Base-by-base conservation (phyloP, 305 asterid genomes). In the Fraxinus floribunda region DNA sequence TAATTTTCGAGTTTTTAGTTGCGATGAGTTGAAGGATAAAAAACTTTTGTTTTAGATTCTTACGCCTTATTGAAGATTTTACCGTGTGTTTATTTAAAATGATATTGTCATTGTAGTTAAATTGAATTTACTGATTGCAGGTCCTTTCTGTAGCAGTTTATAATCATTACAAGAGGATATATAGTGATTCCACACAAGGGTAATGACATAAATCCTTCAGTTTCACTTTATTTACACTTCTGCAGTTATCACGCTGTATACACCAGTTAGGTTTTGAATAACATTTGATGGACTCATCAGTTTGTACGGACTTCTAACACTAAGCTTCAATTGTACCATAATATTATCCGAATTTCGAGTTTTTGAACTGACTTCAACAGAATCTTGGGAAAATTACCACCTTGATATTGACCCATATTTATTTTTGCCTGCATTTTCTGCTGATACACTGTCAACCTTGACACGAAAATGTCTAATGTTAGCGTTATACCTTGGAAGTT, bases 71-170 rank as follows among this genome's bases (percentile, higher is more conserved):
- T 83, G 66, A 60, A 26, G 64, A 16, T 49, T 49, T 49, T 49
- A 49, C 62, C 1, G 15, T 15, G 7, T 49, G 62, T 49, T 49
- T 49, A 49, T 49, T 16, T 74, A 86, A 89, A 24, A 68, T 18
- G 5, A 75, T 52, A 16, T 44, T 76, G 44, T 0, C 39, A 36
- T 62, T 49, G 9, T 49, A 2, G 2, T 76, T 72, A 30, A 20
- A 66, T 41, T 62, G 39, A 38, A 52, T 64, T 70, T 70, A 64
- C 29, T 80, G 78, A 77, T 82, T 84, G 84, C 89, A 95, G 98
- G 98, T 95, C 82, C 97, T 95, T 76, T 90, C 99, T 55, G 99
- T 95, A 72, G 98, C 99, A 76, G 97, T 95, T 79, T 95, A 95
- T 87, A 95, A 94, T 84, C 98, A 94, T 85, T 95, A 94, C 93